A percentile compares a stretch with the other conserved stretches of the same genome.
These are phyloP conservation scores for Margaritispora aquatica DNA, from an alignment of 495 filamentous ascomycete genomes.

Conservation along the genomic window DNA sequence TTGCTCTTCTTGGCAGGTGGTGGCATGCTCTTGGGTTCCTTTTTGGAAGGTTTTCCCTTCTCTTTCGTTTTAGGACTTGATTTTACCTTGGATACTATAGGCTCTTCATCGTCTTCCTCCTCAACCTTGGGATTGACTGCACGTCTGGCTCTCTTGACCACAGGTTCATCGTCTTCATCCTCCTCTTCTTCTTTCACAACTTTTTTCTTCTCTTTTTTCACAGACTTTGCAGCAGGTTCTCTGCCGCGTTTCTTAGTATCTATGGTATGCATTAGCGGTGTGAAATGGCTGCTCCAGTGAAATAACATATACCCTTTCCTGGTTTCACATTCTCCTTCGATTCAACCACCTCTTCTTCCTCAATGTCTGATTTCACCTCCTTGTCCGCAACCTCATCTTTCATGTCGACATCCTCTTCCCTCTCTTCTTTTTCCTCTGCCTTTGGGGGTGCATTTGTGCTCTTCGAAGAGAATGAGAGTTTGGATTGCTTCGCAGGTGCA, in stretches of 20 bases:
- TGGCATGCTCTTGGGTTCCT: slow-evolving; percentile 28
- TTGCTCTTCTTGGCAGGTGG: slow-evolving; percentile 11
- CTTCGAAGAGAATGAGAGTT: slow-evolving; percentile 57
- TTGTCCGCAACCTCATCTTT: slow-evolving; percentile 23
- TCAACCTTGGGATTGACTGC: slow-evolving; percentile 11
- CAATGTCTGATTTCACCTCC: slow-evolving; percentile 14
- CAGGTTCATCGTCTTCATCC: slow-evolving; percentile 46
- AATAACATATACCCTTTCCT: slow-evolving; percentile 15
- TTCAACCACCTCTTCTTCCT: slow-evolving; percentile 15
- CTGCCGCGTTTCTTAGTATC: slow-evolving; percentile 38
- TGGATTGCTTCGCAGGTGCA: slow-evolving; percentile 63
- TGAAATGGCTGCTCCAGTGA: not conserved
- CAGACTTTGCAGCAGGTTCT: slow-evolving; percentile 19
- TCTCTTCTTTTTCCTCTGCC: slow-evolving; percentile 1
- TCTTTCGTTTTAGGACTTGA: slow-evolving; percentile 18
- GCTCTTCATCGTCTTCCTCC: slow-evolving; percentile 34
- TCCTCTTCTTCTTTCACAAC: slow-evolving; percentile 30
- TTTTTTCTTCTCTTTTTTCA: slow-evolving; percentile 23
- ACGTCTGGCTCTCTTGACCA: slow-evolving; percentile 41
- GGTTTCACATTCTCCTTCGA: slow-evolving; percentile 28
- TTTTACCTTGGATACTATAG: slow-evolving; percentile 8
- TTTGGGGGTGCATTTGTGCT: slow-evolving; percentile 13
- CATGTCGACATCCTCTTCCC: slow-evolving; percentile 23
- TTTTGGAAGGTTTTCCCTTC: slow-evolving; percentile 13
- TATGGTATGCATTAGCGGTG: slow-evolving; percentile 15